Percentiles rank a stretch among this genome's conserved stretches.
Evolutionary conservation across 2,329 filamentous ascomycete genomes (phyloP).

Genomic region (Penicillium hordei): DNA sequence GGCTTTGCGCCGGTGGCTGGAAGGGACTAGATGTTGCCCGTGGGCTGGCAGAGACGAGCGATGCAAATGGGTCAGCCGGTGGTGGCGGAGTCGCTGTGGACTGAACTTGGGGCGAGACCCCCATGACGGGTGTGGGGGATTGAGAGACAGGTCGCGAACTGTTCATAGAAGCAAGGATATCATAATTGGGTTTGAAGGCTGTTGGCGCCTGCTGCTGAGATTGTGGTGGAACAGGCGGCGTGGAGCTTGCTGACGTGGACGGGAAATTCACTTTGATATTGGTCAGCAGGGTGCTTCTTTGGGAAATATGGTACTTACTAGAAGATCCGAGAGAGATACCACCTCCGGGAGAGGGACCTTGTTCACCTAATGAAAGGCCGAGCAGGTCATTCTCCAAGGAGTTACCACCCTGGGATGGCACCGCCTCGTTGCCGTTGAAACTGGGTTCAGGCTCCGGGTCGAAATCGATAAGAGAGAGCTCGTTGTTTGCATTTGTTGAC

Average conservation of each 20-base stretch:
- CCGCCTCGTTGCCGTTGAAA: conserved; percentile 45
- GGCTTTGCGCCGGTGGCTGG: conserved; percentile 27
- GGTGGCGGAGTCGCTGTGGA: conserved; percentile 39
- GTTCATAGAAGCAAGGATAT: conserved; percentile 56
- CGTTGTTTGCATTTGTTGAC: conserved; percentile 67
- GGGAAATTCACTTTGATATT: conserved; percentile 39
- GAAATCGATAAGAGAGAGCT: conserved; percentile 93
- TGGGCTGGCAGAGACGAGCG: conserved; percentile 54
- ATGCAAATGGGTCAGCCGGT: conserved; percentile 60
- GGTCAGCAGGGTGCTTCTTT: neutral
- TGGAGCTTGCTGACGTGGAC: conserved; percentile 27
- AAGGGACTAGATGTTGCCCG: conserved; percentile 46
- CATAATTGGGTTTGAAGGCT: conserved; percentile 54
- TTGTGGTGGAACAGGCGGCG: conserved; percentile 24
- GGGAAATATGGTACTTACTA: conserved; percentile 45
- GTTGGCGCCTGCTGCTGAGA: conserved; percentile 45
- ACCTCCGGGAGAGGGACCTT: conserved; percentile 70
- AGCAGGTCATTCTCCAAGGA: conserved; percentile 87
- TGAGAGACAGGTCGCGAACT: conserved; percentile 50
- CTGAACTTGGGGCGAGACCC: conserved; percentile 34
- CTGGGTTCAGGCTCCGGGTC: conserved; percentile 55
- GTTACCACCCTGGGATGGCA: conserved; percentile 54
- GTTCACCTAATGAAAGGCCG: conserved; percentile 77
- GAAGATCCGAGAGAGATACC: conserved; percentile 76
- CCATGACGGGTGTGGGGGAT: conserved; percentile 51